phyloP scores from a whole-genome alignment of 1,284 basidiomycete species.

The Volvariella surrecta region DNA sequence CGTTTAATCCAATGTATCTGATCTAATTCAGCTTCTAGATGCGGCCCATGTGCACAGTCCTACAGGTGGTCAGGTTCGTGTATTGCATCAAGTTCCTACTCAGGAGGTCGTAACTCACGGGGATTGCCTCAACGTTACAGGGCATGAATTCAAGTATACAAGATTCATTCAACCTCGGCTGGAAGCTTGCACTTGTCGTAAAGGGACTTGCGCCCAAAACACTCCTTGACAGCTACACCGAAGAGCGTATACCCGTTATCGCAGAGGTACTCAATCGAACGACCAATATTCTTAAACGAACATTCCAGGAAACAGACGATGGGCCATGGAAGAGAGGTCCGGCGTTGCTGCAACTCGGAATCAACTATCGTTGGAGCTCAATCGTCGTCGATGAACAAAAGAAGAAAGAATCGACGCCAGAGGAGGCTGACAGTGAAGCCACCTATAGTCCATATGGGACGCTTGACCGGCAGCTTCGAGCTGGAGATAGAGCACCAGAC shows the following conservation, averaged over 20 bases:
- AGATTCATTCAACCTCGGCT: constrained; percentile 33
- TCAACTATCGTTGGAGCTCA: constrained; percentile 18
- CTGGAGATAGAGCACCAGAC: constrained; percentile 16
- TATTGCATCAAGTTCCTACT: no score
- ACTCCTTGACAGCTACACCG: constrained; percentile 18
- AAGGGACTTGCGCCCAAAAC: constrained; percentile 17
- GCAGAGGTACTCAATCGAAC: constrained; percentile 19
- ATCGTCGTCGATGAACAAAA: constrained; percentile 15
- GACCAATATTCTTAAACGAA: constrained; percentile 9
- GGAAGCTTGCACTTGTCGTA: constrained; percentile 31
- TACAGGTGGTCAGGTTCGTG: constrained; percentile 13
- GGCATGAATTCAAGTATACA: constrained; percentile 31
- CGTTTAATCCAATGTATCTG: neutral
- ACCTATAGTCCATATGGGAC: no score
- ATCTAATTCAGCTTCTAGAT: constrained; percentile 8
- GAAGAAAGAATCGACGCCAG: neutral
- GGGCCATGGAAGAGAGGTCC: constrained; percentile 17
- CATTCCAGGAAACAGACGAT: constrained; percentile 10
- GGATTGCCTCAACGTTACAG: no score
- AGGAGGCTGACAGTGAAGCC: constrained; percentile 3
- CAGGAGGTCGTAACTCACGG: no score
- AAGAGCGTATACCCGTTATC: constrained; percentile 22
- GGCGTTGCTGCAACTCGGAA: constrained; percentile 22
- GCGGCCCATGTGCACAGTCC: constrained; percentile 20
- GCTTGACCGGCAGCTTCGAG: neutral